Percentiles rank a stretch among this genome's conserved stretches.
Conservation (phyloP, 2,329 filamentous ascomycete species). For the Colletotrichum chrysophilum region DNA sequence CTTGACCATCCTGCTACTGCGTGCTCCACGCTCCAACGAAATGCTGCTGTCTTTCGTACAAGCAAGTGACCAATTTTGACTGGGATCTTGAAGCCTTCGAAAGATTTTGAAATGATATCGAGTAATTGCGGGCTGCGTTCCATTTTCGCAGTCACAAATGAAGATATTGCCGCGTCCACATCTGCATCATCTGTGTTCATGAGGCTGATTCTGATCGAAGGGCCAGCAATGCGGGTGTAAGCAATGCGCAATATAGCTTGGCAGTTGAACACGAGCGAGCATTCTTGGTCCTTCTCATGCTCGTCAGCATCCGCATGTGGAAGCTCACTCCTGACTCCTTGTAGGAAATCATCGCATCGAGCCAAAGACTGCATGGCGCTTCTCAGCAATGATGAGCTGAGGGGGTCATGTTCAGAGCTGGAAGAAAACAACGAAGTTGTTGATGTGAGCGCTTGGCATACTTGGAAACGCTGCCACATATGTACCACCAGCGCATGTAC, state of each 20-base stretch:
- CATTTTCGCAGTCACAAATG: not conserved
- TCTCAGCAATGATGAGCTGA: not conserved
- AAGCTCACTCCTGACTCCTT: not conserved
- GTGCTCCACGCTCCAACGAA: not conserved
- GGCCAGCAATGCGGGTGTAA: not conserved
- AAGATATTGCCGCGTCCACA: not conserved
- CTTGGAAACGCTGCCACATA: not conserved
- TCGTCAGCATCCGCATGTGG: not conserved
- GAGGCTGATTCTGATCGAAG: not conserved
- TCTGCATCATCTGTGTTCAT: not conserved
- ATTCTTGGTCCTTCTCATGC: not conserved
- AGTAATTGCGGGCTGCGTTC: not conserved
- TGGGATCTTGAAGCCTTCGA: not conserved
- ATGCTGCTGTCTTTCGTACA: not conserved
- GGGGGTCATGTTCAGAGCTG: not conserved
- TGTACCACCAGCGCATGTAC: not conserved
- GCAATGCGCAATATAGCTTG: not conserved
- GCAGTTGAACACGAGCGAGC: not conserved
- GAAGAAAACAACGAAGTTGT: not conserved
- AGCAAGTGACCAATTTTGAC: not conserved
- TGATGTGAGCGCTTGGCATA: not conserved
- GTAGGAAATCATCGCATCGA: not conserved
- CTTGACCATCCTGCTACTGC: not conserved
- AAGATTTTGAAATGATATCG: not conserved
- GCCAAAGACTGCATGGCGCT: not conserved